phyloP scores from a whole-genome alignment of 164 flowering plant genomes.

The Nymphaea thermarum region DNA sequence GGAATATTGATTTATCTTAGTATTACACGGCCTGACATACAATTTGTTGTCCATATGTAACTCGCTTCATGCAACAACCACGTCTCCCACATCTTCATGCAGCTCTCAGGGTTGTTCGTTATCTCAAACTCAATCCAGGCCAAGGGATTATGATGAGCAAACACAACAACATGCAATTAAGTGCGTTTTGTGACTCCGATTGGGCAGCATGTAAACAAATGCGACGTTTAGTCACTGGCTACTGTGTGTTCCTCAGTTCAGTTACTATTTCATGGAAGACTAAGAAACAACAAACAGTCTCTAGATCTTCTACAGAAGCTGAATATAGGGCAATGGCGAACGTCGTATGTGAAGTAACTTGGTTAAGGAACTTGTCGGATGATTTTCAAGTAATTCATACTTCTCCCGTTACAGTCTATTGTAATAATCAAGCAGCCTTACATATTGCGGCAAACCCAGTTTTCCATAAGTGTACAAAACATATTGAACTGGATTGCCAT shows the following conservation, averaged over 20 bases:
- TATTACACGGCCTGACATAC: neutral
- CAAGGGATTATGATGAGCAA: neutral
- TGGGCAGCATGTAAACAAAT: neutral
- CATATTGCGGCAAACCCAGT: neutral
- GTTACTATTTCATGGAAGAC: neutral
- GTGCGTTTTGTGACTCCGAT: neutral
- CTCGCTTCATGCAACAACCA: neutral
- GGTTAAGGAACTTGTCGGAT: neutral
- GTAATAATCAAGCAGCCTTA: neutral
- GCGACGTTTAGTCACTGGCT: neutral
- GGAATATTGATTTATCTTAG: neutral
- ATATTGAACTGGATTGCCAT: neutral
- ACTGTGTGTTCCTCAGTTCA: neutral
- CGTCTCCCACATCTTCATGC: neutral
- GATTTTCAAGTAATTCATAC: neutral
- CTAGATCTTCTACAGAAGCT: neutral
- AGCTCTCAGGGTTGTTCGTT: neutral
- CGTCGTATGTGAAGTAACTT: neutral
- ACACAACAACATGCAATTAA: neutral
- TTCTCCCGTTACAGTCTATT: neutral
- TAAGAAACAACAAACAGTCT: neutral
- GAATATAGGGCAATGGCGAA: neutral
- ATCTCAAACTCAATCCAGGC: neutral
- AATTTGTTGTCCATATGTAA: neutral
- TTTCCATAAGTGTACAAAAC: neutral